Evolutionary conservation across 169 alveolate species (phyloP), one percentile per base, ranked within the genome.

Genomic region (Neospora caninum): DNA sequence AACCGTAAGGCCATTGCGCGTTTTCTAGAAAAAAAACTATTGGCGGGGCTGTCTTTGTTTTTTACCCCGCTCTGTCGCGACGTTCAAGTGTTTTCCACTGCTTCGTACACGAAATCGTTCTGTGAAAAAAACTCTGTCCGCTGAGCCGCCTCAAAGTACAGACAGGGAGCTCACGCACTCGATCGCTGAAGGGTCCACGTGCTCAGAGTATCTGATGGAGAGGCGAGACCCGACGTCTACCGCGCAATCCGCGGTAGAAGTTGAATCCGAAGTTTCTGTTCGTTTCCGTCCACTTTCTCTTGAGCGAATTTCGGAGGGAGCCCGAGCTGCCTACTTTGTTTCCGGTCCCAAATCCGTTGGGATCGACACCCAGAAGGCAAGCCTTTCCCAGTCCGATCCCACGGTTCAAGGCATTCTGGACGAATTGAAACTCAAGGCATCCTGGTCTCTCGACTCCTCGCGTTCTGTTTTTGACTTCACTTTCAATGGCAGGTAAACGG

Each of bases 231-330:
- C n/a, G 73, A 16, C n/a, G 4, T 16, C 73, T 4, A 27, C 73
- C 73, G 73, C 73, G n/a, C 73, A 64, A 22, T 1, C 39, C n/a
- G 86, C 45, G 86, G 45, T n/a, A n/a, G 86, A 29, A 38, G 86
- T 78, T 13, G 86, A 78, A 38, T n/a, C 86, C 10, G 49, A 78
- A 78, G 45, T 38, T n/a, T 78, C 29, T n/a, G 86, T 78, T 25
- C 86, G 86, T 20, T 38, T 78, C 39, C 39, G 86, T 36, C 86
- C 86, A 0, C 86, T 78, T 10, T 4, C 86, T 16, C 45, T 78
- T 20, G 49, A n/a, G 45, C 39, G 86, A 43, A 78, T 78, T 29
- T 43, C 22, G 86, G 86, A 78, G 86, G 86, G 86, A 1, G 86
- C 86, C 86, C 86, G 86, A 0, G 4, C 86, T 0, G 42, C 43